Evolutionary conservation across 2,329 filamentous ascomycete genomes (phyloP), one percentile per base, ranked within the genome.

Genomic region (Geosmithia flava): DNA sequence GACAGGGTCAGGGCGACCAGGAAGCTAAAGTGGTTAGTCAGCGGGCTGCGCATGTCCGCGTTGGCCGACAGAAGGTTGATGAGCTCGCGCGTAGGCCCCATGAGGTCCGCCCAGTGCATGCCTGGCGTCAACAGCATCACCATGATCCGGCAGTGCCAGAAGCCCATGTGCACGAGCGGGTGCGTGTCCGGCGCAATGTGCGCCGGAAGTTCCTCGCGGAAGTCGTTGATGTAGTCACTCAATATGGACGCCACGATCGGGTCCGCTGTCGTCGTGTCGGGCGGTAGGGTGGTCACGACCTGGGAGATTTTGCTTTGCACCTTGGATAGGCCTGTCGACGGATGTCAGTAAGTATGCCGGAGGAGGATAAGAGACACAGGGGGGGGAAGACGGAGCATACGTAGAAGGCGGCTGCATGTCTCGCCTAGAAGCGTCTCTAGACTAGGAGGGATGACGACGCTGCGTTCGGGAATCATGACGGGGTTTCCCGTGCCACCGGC

Each of bases 71-170:
- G 66, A 46, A 85, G 69, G n/a, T 67, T 68, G 40, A 76, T 70
- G 5, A 81, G 70, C 55, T 81, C 74, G 51, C 72, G 71, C 23
- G 78, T 77, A 6, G 80, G 74, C 61, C 76, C 79, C 19, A 85
- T 64, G 16, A 82, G 69, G 50, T 83, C 75, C 2, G 69, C 64
- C 0, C 77, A 69, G 41, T 75, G 74, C 1, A 74, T 69, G 11
- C 70, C 70, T 1, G 77, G 72, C 39, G 74, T 76, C 48, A 81
- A 68, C 2, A 85, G 70, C 47, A 80, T 78, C 10, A 78, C 71
- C 17, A 87, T 68, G 8, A 87, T 69, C 51, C 80, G 78, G 53
- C 78, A 73, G 59, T 87, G 81, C 76, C 83, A 85, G 62, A 85
- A 87, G 17, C 76, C 76, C 20, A 87, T 69, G 54, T 84, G 78